Conservation (phyloP, 352 stramenopile genomes). For the Elongisporangium undulatum region DNA sequence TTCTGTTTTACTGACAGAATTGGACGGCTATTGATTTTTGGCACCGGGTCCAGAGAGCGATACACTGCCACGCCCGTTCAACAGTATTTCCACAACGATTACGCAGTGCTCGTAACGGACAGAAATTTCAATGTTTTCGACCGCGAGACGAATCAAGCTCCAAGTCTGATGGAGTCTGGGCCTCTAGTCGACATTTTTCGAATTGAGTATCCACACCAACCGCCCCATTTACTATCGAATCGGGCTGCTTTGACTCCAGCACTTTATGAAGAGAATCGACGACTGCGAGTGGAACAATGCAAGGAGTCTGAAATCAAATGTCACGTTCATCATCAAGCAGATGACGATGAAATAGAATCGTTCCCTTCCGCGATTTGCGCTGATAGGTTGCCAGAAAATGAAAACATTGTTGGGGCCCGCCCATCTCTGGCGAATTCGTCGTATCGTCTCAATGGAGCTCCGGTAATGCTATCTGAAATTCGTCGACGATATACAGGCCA, state of each 20-base stretch:
- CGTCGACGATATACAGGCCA: slow-evolving; percentile 25
- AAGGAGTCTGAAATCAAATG: slow-evolving; percentile 65
- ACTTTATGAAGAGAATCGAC: slow-evolving; percentile 61
- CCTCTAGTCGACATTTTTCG: slow-evolving; percentile 72
- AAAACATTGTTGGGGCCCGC: slow-evolving; percentile 10
- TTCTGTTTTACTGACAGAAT: slow-evolving; percentile 85
- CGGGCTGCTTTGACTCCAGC: slow-evolving; percentile 21
- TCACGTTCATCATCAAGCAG: slow-evolving; percentile 47
- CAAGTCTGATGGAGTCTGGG: slow-evolving; percentile 81
- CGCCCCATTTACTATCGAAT: slow-evolving; percentile 51
- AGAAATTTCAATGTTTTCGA: slow-evolving; percentile 87
- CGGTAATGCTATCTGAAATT: slow-evolving; percentile 69
- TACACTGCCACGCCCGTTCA: slow-evolving; percentile 64
- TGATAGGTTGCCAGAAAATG: slow-evolving; percentile 4
- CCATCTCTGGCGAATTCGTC: slow-evolving; percentile 31
- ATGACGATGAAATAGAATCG: slow-evolving; percentile 32
- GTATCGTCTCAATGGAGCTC: slow-evolving; percentile 69
- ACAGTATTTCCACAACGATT: slow-evolving; percentile 90
- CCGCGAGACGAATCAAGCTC: slow-evolving; percentile 77
- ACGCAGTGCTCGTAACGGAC: slow-evolving; percentile 86
- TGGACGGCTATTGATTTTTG: slow-evolving; percentile 76
- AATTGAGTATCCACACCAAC: slow-evolving; percentile 69
- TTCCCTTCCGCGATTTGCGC: slow-evolving; percentile 47
- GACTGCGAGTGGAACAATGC: slow-evolving; percentile 56
- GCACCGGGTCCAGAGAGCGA: slow-evolving; percentile 60